Base-by-base conservation (phyloP, 371 early-diverging fungal species). In the Lichtheimia ramosa region DNA sequence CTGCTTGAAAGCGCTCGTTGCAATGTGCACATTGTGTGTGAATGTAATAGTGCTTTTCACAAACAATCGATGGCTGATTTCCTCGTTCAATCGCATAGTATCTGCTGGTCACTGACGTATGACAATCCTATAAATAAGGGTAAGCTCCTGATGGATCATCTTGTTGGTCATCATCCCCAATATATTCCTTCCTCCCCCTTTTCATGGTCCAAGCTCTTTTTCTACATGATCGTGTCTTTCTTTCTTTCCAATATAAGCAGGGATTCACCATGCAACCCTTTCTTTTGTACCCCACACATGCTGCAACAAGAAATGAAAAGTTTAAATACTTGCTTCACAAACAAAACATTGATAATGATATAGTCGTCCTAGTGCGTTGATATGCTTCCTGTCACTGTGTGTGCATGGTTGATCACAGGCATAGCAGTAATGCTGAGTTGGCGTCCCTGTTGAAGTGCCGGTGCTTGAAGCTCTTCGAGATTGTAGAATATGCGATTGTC, bases 321-420 rank as follows among this genome's bases (percentile, higher is more conserved):
- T 25, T 25, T n/a, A 16, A 23, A 16, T 51, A 43, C 48, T 58
- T 64, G 48, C 65, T 53, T 64, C 65, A 43, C 65, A 64, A 18
- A 59, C 54, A 54, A 64, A 59, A 56, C 65, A 64, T 34, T 56
- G 56, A 43, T 58, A 50, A 42, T 59, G 65, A 27, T 55, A 64
- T 15, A 58, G 53, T 8, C 56, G 58, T 14, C 51, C 62, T 3
- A 56, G 56, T 16, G 56, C 62, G 21, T 56, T 54, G 21, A 62
- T 62, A 40, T 46, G 63, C 42, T 55, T 42, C 8, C 55, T 50
- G 24, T 56, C 60, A 41, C 43, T 56, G 5, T 55, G 57, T 13
- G 54, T 25, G 54, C 64, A 59, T 46, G 52, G 48, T 15, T 43
- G 46, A 28, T 51, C 27, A 27, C 62, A 62, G 23, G 20, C 20